Conservation (phyloP, 768 basidiomycete species). For the Heimioporus sp. region DNA sequence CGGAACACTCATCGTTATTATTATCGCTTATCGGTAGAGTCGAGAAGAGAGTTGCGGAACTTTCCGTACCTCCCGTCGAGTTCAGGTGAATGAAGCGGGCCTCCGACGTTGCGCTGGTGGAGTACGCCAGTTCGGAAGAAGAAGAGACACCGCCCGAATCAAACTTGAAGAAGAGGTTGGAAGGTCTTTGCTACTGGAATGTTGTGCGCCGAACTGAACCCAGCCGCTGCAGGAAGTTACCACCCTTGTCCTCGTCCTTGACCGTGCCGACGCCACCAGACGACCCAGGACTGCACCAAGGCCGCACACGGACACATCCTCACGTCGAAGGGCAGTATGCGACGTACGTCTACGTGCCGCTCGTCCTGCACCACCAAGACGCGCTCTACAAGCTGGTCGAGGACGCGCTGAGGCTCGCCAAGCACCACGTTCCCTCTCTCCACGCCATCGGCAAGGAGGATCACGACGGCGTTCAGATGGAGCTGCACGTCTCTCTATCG, state of each 20-base stretch:
- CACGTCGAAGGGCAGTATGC: constrained; percentile 88
- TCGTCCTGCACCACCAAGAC: constrained; percentile 45
- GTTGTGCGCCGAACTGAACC: not conserved
- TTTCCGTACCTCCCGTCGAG: constrained; percentile 6
- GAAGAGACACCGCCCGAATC: constrained; percentile 28
- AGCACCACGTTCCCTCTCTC: constrained; percentile 43
- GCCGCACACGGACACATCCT: constrained; percentile 68
- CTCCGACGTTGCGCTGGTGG: constrained; percentile 44
- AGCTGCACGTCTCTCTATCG: constrained; percentile 85
- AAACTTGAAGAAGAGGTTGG: constrained; percentile 43
- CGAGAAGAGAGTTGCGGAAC: not conserved
- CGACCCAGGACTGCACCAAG: constrained; percentile 81
- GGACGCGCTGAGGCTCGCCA: constrained; percentile 45
- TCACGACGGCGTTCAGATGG: constrained; percentile 17
- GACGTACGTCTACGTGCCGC: constrained; percentile 71
- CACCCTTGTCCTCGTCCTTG: constrained; percentile 52
- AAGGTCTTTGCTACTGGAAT: not conserved
- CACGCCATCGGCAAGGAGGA: constrained; percentile 40
- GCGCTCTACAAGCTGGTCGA: constrained; percentile 46
- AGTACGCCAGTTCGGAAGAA: constrained; percentile 52
- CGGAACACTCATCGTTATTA: constrained; percentile 59
- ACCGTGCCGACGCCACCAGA: constrained; percentile 53
- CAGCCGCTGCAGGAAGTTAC: constrained; percentile 51
- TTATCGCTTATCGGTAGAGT: not conserved
- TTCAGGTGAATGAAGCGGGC: constrained; percentile 13